phyloP scores from a whole-genome alignment of 306 rosid species.

The Casuarina equisetifolia region DNA sequence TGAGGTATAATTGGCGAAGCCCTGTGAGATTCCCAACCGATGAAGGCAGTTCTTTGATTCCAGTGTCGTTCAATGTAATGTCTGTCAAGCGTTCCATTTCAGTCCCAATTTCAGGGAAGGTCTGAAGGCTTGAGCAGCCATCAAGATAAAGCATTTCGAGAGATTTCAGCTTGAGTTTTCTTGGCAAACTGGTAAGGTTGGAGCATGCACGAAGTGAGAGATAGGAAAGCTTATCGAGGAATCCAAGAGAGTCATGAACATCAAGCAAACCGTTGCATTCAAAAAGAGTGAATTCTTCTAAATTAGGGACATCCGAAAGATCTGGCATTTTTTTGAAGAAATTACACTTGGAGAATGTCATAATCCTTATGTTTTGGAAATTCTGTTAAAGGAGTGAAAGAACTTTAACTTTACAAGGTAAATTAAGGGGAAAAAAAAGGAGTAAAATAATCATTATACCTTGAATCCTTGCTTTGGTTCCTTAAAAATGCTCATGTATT shows the following conservation, averaged over 20 bases:
- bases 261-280: conserved; percentile 7
- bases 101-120: neutral
- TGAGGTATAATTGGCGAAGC: neutral
- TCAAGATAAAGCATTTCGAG: neutral
- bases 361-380: neutral
- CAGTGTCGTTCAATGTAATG: neutral
- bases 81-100: neutral
- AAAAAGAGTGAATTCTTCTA: conserved; percentile 31
- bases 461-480: neutral
- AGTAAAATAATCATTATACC: neutral
- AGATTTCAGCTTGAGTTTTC: neutral
- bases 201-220: neutral
- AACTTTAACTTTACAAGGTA: no score
- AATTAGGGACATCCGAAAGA: conserved; percentile 13
- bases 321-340: neutral
- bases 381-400: neutral
- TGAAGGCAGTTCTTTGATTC: neutral
- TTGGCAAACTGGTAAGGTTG: conserved; percentile 13
- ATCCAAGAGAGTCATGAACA: conserved; percentile 24
- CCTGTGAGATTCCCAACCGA: neutral
- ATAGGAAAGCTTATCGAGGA: conserved; percentile 16
- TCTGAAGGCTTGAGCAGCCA: neutral
- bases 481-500: neutral
- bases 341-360: neutral
- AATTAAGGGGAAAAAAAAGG: neutral